Evolutionary conservation across 306 rosid genomes (phyloP).

Genomic region (Vigna radiata): DNA sequence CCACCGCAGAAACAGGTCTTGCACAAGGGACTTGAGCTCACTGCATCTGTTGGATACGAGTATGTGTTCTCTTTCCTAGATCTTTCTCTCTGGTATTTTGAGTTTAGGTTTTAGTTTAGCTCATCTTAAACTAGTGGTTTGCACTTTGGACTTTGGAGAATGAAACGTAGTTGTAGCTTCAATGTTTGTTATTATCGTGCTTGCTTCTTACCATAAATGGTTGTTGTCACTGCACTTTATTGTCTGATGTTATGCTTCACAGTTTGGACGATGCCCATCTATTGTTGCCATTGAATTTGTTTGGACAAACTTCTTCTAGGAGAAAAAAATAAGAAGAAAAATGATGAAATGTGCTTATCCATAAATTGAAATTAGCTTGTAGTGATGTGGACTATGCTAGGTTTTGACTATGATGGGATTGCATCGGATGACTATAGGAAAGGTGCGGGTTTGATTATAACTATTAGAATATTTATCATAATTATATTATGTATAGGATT

Average conservation of each 20-base stretch:
- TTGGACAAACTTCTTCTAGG: too few species aligned
- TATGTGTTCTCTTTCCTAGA: conserved; percentile 40
- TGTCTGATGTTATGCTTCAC: neutral
- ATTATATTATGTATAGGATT: too few species aligned
- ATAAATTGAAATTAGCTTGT: too few species aligned
- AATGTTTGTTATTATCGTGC: neutral
- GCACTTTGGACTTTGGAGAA: neutral
- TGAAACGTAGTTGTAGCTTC: neutral
- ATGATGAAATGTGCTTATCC: too few species aligned
- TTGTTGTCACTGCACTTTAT: neutral
- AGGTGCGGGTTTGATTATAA: too few species aligned
- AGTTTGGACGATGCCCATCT: neutral
- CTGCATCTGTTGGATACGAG: conserved; percentile 68
- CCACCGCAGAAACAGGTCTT: conserved; percentile 83
- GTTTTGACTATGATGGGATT: too few species aligned
- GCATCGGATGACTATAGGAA: too few species aligned
- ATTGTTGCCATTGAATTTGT: neutral
- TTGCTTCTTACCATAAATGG: neutral
- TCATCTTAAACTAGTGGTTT: neutral
- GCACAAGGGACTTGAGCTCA: conserved; percentile 80
- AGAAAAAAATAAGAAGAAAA: too few species aligned
- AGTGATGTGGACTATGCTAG: too few species aligned
- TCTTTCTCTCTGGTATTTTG: neutral
- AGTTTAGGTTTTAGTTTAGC: conserved; percentile 6
- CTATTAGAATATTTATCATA: too few species aligned